phyloP scores from a whole-genome alignment of 2,329 filamentous ascomycete species.

The Alternaria panax region DNA sequence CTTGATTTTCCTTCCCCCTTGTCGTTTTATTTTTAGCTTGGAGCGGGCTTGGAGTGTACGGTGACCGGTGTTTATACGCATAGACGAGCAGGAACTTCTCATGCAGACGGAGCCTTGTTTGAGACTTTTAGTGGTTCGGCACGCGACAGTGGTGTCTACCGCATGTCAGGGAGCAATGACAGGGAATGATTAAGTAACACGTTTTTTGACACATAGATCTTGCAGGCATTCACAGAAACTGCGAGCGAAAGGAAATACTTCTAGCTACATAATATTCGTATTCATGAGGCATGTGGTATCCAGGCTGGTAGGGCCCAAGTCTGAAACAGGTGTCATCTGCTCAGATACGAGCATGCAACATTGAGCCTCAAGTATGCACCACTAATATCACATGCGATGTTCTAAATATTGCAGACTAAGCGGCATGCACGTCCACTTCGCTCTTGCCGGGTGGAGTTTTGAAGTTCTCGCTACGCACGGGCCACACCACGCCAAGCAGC shows the following conservation, averaged over 20 bases:
- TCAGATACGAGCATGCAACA: background rate
- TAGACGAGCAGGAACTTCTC: conserved; percentile 43
- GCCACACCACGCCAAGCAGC: conserved; percentile 19
- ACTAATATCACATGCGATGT: background rate
- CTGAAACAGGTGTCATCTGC: background rate
- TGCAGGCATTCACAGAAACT: conserved; percentile 25
- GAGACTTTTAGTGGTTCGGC: conserved; percentile 18
- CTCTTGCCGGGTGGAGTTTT: conserved; percentile 6
- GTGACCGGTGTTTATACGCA: conserved; percentile 39
- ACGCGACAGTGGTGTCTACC: conserved; percentile 23
- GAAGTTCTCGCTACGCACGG: conserved; percentile 12
- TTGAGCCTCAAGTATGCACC: background rate
- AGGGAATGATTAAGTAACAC: conserved; percentile 39
- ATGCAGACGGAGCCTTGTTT: conserved; percentile 27
- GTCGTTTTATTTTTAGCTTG: conserved; percentile 38
- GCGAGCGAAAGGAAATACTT: conserved; percentile 31
- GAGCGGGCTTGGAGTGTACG: conserved; percentile 32
- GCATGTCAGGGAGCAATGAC: conserved; percentile 38
- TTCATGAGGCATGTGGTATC: too few relatives aligned
- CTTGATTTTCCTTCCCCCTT: conserved; percentile 31
- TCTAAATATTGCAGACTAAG: background rate
- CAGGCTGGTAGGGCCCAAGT: background rate
- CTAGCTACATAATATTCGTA: conserved; percentile 48
- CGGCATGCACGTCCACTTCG: conserved; percentile 1
- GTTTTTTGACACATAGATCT: conserved; percentile 44